Base-by-base conservation (phyloP, 2,329 filamentous ascomycete genomes). In the Neonectria punicea region DNA sequence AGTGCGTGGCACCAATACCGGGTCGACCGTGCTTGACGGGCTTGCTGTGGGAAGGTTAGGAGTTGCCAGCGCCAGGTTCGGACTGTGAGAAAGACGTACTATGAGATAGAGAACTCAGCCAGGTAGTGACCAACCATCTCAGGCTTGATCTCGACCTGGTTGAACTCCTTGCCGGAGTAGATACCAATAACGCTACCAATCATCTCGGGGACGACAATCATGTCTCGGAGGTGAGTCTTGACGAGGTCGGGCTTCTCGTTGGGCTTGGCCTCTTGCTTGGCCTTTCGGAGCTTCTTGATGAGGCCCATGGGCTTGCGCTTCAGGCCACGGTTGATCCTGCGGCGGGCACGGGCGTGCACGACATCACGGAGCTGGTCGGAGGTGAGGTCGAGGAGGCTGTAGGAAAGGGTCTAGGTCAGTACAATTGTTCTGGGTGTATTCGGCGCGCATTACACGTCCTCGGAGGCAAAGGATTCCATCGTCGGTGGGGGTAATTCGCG, bases 41-140 rank as follows among this genome's bases (percentile, higher is more conserved):
- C 88, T 94, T 94, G 93, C 94, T 97, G 79, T 81, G 66, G 44
- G 54, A 62, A 74, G 77, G 84, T 92, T 82, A 92, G 89, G 70
- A 67, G 53, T 18, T 34, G 4, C 11, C 5, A 34, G 34, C 18
- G 20, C 16, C 36, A 44, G 22, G 32, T 22, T 30, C 30, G 51
- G 14, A 25, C 18, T 20, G 18, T 32, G 30, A 32, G 30, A 47
- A 32, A 57, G 74, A 93, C 93, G 79, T 92, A 97, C 93, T 99
- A 99, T 88, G 95, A 96, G 88, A 99, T 99, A 76, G 94, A 98
- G 90, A 99, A 99, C 87, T 99, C 96, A 81, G 89, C 96, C 76
- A 99, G 89, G 90, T 98, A 98, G 89, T 98, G 95, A 84, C 96
- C 96, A 85, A 99, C 96, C 96, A 99, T 99, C 90, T 99, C 96